Evolutionary conservation across 2,329 filamentous ascomycete species (phyloP), one percentile per base, ranked within the genome.

Genomic region (Fusarium gaditjirri): DNA sequence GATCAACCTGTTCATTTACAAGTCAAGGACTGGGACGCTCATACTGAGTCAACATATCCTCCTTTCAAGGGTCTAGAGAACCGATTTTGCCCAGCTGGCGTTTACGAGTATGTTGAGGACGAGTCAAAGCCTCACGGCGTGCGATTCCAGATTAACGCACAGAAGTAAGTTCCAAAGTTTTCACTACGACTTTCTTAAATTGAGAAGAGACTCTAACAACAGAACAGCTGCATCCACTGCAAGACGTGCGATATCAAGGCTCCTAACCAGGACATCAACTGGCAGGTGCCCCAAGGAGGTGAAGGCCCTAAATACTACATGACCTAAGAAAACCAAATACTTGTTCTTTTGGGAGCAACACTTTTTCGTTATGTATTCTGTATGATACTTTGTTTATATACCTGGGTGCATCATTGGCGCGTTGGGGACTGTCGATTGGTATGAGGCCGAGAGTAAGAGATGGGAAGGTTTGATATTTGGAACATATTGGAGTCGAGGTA

Each of bases 161-260:
- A 98, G 82, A 98, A 98, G 94, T 97, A 87, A 90, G 94, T 90
- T 90, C 6, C 39, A 25, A 19, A n/a, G 29, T n/a, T 38, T 25
- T 25, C 33, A n/a, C 31, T 35, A 16, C 31, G n/a, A 8, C 11
- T 8, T 21, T 25, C 14, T 47, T 44, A 12, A 46, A 19, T 42
- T n/a, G 33, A 60, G 23, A 44, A 42, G 39, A 35, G 53, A 68
- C 43, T 46, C 70, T 75, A 46, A 73, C 62, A 52, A 25, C 33
- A 12, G 6, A 43, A 43, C 75, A 97, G 95, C 84, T 99, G 96
- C 81, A 97, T 99, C 73, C 96, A 99, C 84, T 99, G 96, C 88
- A 99, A 99, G 88, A 99, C 96, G 19, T 99, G 96, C 81, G 96
- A 99, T 82, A 99, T 99, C 85, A 99, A 99, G 85, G 95, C 94